Percentiles rank a stretch among this genome's conserved stretches.
These are phyloP conservation scores for Fonsecaea pedrosoi DNA, from an alignment of 2,329 filamentous ascomycete species.

Conservation along the genomic window DNA sequence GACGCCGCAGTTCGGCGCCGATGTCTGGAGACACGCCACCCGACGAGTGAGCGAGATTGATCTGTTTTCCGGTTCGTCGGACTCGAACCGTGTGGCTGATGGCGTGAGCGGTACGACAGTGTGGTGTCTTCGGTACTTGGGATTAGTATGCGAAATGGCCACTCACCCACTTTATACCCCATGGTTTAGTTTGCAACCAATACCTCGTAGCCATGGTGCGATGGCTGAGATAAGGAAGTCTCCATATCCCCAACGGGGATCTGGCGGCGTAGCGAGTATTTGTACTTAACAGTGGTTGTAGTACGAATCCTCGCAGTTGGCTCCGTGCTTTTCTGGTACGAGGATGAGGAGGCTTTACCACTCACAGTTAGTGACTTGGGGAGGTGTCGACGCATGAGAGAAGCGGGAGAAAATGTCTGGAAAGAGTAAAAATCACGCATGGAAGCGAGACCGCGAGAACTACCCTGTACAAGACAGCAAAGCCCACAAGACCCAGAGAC, in stretches of 20 bases:
- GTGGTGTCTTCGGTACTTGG: too few relatives aligned
- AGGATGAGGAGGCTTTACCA: too few relatives aligned
- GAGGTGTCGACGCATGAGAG: neutral
- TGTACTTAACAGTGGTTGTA: neutral
- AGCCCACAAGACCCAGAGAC: too few relatives aligned
- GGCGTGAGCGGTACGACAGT: neutral
- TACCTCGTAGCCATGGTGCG: neutral
- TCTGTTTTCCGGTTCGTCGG: neutral
- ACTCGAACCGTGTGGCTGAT: neutral
- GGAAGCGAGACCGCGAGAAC: neutral
- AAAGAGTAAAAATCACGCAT: neutral
- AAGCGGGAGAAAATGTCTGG: neutral
- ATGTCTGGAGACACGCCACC: neutral
- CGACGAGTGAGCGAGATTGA: constrained; percentile 3
- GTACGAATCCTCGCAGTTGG: too few relatives aligned
- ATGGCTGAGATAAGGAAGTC: constrained; percentile 3
- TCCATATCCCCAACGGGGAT: constrained; percentile 9
- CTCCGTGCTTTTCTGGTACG: too few relatives aligned
- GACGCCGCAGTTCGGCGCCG: neutral
- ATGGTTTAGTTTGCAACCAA: neutral
- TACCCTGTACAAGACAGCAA: too few relatives aligned
- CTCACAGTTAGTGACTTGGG: too few relatives aligned
- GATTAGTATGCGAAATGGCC: neutral
- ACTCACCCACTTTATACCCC: neutral
- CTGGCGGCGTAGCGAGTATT: neutral